phyloP scores from a whole-genome alignment of 768 basidiomycete genomes.

The Trametes elegans region DNA sequence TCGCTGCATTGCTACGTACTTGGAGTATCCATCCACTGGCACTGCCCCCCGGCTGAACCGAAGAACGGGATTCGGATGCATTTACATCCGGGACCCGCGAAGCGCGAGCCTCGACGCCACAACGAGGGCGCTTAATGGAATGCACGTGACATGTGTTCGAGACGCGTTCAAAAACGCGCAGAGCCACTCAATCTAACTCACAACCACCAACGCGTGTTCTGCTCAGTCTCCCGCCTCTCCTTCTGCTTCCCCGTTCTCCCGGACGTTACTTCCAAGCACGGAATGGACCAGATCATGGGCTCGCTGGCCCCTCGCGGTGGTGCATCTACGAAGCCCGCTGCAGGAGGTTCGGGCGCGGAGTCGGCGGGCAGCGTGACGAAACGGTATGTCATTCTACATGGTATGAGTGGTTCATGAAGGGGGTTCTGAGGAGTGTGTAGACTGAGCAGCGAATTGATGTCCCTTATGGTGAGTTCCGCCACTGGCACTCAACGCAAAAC shows the following conservation, averaged over 20 bases:
- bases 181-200: constrained; percentile 17
- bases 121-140: not conserved
- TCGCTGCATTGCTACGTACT: too few species aligned
- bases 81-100: not conserved
- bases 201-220: constrained; percentile 13
- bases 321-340: constrained; percentile 54
- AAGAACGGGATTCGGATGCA: too few species aligned
- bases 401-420: not conserved
- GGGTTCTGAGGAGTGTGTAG: constrained; percentile 35
- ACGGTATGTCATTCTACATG: constrained; percentile 66
- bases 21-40: too few species aligned
- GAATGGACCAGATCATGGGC: constrained; percentile 72
- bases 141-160: constrained; percentile 21
- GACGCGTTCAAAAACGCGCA: constrained; percentile 25
- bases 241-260: not conserved
- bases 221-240: not conserved
- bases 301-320: constrained; percentile 53
- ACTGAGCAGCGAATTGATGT: constrained; percentile 83
- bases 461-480: constrained; percentile 65
- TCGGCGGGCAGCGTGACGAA: constrained; percentile 79
- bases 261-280: not conserved
- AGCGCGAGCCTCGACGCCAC: not conserved
- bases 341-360: constrained; percentile 51
- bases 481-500: not conserved
- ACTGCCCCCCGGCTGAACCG: not conserved